phyloP scores from a whole-genome alignment of 106 monocot species.

The Apostasia shenzhenica region DNA sequence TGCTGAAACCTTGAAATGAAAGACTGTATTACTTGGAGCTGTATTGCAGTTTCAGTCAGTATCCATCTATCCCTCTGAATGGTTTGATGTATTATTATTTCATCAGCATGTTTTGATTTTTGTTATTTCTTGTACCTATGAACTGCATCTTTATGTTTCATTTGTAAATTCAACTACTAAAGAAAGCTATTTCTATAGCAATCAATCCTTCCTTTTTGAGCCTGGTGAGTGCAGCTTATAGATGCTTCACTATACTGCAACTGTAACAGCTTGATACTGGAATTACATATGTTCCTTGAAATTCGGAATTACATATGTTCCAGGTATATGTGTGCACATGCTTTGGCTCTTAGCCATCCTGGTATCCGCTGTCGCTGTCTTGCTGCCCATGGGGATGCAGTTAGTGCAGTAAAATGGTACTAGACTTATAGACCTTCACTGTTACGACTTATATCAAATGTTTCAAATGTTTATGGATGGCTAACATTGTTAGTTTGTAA shows the following conservation, averaged over 20 bases:
- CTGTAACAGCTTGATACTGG: background rate
- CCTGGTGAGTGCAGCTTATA: background rate
- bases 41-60: no score
- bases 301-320: conserved; percentile 11
- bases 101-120: no score
- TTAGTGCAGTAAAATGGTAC: conserved; percentile 99
- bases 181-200: background rate
- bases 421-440: background rate
- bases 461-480: background rate
- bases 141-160: no score
- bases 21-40: no score
- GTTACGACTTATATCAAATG: background rate
- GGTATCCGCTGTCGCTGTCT: conserved; percentile 97
- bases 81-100: no score
- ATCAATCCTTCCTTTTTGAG: background rate
- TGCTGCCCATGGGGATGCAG: conserved; percentile 96
- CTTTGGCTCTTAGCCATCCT: conserved; percentile 92
- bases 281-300: conserved; percentile 13
- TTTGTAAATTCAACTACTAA: no score
- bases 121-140: no score
- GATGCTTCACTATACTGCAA: background rate
- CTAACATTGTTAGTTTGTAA: conserved; percentile 7
- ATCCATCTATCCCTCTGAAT: no score
- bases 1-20: no score
- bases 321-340: conserved; percentile 98